Evolutionary conservation across 768 basidiomycete species (phyloP).

Genomic region (Collybia mongolica): DNA sequence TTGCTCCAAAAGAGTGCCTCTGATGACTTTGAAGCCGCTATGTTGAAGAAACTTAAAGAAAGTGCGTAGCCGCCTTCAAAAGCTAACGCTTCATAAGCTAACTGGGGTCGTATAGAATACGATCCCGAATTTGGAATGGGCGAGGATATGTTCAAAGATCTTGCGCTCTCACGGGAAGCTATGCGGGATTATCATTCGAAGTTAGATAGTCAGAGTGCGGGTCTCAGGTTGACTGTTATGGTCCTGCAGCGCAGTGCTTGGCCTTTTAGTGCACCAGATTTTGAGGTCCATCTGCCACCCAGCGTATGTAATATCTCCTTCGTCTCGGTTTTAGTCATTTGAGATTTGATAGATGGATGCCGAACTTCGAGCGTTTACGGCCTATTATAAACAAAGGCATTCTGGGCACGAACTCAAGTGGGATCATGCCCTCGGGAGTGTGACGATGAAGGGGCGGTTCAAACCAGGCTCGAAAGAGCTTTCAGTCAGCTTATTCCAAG

Average conservation of each 20-base stretch:
- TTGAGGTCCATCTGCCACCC: slow-evolving; percentile 51
- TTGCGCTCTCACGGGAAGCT: slow-evolving; percentile 72
- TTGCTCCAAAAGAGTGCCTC: slow-evolving; percentile 83
- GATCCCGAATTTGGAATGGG: slow-evolving; percentile 95
- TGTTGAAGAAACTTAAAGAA: slow-evolving; percentile 85
- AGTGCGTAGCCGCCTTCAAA: slow-evolving; percentile 30
- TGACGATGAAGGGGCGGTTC: slow-evolving; percentile 73
- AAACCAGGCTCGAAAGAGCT: slow-evolving; percentile 75
- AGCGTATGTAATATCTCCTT: slow-evolving; percentile 35
- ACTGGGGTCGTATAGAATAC: slow-evolving; percentile 54
- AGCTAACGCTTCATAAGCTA: neutral
- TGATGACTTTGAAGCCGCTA: slow-evolving; percentile 81
- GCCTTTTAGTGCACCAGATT: slow-evolving; percentile 67
- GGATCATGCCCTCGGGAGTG: slow-evolving; percentile 87
- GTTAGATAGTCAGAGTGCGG: slow-evolving; percentile 32
- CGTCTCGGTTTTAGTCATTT: slow-evolving; percentile 1
- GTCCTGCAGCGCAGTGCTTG: slow-evolving; percentile 88
- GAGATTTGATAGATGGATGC: slow-evolving; percentile 59
- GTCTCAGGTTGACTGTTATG: slow-evolving; percentile 65
- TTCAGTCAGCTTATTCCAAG: slow-evolving; percentile 88
- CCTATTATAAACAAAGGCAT: slow-evolving; percentile 81
- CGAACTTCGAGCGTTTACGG: slow-evolving; percentile 59
- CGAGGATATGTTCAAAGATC: slow-evolving; percentile 93
- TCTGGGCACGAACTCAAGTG: slow-evolving; percentile 75
- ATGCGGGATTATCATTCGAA: slow-evolving; percentile 64